Base-by-base conservation (phyloP, 768 basidiomycete species). In the Lentinus tigrinus region DNA sequence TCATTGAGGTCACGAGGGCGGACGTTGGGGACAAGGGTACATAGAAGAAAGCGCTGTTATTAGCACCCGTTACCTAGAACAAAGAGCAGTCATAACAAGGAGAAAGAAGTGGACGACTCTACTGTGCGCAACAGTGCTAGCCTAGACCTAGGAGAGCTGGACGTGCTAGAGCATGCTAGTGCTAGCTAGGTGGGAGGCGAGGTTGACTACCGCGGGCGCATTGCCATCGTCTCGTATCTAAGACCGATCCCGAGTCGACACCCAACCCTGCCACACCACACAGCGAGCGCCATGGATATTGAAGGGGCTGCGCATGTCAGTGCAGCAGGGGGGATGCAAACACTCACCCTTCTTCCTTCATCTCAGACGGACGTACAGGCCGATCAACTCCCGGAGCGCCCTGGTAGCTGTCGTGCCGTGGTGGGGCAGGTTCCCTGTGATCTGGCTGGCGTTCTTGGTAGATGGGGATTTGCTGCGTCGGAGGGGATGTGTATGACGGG, bases 301-400 rank as follows among this genome's bases (percentile, higher is more conserved):
- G 54, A 27, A 28, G 55, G n/a, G n/a, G 52, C 47, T 51, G 48
- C 23, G 40, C 24, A 47, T 38, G 52, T 66, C 50, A 64, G 63
- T 47, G 36, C 44, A 52, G 39, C 47, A n/a, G 49, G 27, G 14
- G 49, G 52, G 39, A 54, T 48, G 58, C 21, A 21, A 39, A 36
- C 53, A 83, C 94, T 93, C 84, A 98, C 95, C 95, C 95, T 90
- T 96, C 95, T 66, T 97, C 95, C 73, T 94, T 93, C 92, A 93
- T 94, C 73, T 97, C 94, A 11, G 88, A 88, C 17, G 91, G 91
- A 34, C 91, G 81, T 16, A 94, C 76, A 34, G 83, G 85, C 44
- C 91, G 82, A 69, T 89, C 85, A 23, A 78, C 77, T 51, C 74
- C 73, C 24, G 77, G 77, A 57, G 57, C 60, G 14, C 59, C 58